Evolutionary conservation across 768 basidiomycete species (phyloP), one percentile per base, ranked within the genome.

Genomic region (Daedaleopsis nitida): DNA sequence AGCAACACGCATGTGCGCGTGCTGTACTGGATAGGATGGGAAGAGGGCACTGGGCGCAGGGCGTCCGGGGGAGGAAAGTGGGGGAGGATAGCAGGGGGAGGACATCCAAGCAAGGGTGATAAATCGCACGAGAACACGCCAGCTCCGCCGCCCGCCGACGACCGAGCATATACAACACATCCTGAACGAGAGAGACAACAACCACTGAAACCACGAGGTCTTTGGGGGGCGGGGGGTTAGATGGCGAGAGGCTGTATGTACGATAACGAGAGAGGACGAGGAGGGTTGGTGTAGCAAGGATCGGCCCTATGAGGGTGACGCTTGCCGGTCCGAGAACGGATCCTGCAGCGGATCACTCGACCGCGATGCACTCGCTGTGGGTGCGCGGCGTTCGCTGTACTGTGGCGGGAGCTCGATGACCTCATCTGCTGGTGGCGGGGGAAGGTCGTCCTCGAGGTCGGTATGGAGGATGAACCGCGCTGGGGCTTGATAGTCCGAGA

Each of bases 351-450:
- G 66, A 47, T 42, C 58, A 56, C 65, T 83, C 78, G 14, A n/a
- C n/a, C n/a, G 64, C 57, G 76, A 74, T 43, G 52, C 35, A 76
- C 72, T 1, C 14, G 38, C 37, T 6, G 52, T 14, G 12, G 52
- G 38, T 14, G 42, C 43, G 19, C 80, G 80, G 38, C 81, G 76
- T 62, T 84, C 86, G 24, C 80, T 79, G 68, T 92, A 92, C 69
- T 85, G 85, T 16, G 89, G 89, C 27, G 90, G 90, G n/a, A 91
- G 79, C 73, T 92, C 90, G 7, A 91, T 79, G 21, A 55, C 54
- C 44, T 55, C 54, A 24, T 45, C 42, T n/a, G 14, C 54, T 14
- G 54, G 42, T 10, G 54, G 54, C 5, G 54, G 54, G 21, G 54
- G 42, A 13, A 55, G 27, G 43, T 44, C 73, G 66, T 91, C 89